These are phyloP conservation scores for Nannizziopsis barbatae DNA, from an alignment of 2,329 filamentous ascomycete species.

Conservation along the genomic window DNA sequence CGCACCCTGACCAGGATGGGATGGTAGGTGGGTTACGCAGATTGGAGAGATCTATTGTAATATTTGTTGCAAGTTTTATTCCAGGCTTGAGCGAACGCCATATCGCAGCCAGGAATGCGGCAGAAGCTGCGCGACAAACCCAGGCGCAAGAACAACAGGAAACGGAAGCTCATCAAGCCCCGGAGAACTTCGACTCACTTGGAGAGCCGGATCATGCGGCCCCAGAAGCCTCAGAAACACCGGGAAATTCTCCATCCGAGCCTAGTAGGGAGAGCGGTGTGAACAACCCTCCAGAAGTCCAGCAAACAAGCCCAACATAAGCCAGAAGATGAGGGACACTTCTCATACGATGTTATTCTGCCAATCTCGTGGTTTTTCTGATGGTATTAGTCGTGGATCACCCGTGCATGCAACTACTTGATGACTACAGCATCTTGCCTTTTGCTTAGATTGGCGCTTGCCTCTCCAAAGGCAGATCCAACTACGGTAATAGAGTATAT, in stretches of 20 bases:
- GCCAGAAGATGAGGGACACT: too few relatives aligned
- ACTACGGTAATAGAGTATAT: too few relatives aligned
- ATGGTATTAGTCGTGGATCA: too few relatives aligned
- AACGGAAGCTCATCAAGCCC: slow-evolving; percentile 4
- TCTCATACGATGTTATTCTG: too few relatives aligned
- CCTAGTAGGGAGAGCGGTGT: too few relatives aligned
- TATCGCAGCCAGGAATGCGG: slow-evolving; percentile 45
- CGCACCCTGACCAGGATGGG: background rate
- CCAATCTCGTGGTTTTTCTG: too few relatives aligned
- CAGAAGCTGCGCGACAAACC: slow-evolving; percentile 28
- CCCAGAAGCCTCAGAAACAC: background rate
- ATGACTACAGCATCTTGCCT: too few relatives aligned
- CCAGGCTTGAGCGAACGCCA: slow-evolving; percentile 53
- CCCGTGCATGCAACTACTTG: too few relatives aligned
- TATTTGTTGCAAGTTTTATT: slow-evolving; percentile 52
- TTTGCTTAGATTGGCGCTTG: too few relatives aligned
- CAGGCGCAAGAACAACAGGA: slow-evolving; percentile 10
- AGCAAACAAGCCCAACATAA: too few relatives aligned
- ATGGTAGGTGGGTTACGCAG: slow-evolving; percentile 15
- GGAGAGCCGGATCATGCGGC: background rate
- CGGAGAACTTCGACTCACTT: background rate
- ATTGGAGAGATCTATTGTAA: slow-evolving; percentile 44
- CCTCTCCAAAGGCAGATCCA: too few relatives aligned
- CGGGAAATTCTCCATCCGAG: background rate
- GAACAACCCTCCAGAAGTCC: too few relatives aligned